These are phyloP conservation scores for Phytophthora hibernalis DNA, from an alignment of 352 stramenopile genomes.

Conservation along the genomic window DNA sequence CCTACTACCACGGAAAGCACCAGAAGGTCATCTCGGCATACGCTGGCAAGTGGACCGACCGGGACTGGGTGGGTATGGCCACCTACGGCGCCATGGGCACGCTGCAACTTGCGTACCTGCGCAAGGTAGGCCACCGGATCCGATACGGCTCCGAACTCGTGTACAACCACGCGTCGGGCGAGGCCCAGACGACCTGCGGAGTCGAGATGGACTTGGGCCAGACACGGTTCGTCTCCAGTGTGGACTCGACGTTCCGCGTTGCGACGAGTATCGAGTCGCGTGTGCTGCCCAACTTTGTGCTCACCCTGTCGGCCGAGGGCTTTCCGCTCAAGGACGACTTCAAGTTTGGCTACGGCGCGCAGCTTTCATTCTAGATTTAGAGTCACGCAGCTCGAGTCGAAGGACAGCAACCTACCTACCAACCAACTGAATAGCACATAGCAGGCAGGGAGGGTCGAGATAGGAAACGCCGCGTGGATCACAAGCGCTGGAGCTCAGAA, in stretches of 20 bases:
- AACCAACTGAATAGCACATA: constrained; percentile 37
- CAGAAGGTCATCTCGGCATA: constrained; percentile 88
- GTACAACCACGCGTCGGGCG: constrained; percentile 86
- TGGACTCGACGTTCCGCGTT: constrained; percentile 86
- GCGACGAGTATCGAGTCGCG: constrained; percentile 85
- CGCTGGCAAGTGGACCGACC: constrained; percentile 81
- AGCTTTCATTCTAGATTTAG: constrained; percentile 86
- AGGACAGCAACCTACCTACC: constrained; percentile 32
- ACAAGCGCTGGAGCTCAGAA: neutral
- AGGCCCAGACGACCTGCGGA: constrained; percentile 83
- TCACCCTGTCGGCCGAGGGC: constrained; percentile 85
- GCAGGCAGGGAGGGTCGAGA: constrained; percentile 22
- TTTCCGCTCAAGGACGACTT: constrained; percentile 90
- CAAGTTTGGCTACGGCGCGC: constrained; percentile 91
- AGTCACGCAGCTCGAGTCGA: constrained; percentile 29
- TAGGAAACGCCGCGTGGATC: constrained; percentile 19
- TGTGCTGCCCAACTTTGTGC: constrained; percentile 88
- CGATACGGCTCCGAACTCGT: constrained; percentile 87
- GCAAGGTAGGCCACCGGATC: constrained; percentile 85
- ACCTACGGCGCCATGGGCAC: constrained; percentile 85
- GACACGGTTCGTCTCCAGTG: constrained; percentile 84
- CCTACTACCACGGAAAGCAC: constrained; percentile 92
- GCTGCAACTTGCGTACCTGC: constrained; percentile 87
- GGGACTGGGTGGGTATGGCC: constrained; percentile 72
- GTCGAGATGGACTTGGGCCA: constrained; percentile 87